Percentiles rank a stretch among this genome's conserved stretches.
Evolutionary conservation across 2,329 filamentous ascomycete genomes (phyloP).

Genomic region (Phaeosphaeria sp.): DNA sequence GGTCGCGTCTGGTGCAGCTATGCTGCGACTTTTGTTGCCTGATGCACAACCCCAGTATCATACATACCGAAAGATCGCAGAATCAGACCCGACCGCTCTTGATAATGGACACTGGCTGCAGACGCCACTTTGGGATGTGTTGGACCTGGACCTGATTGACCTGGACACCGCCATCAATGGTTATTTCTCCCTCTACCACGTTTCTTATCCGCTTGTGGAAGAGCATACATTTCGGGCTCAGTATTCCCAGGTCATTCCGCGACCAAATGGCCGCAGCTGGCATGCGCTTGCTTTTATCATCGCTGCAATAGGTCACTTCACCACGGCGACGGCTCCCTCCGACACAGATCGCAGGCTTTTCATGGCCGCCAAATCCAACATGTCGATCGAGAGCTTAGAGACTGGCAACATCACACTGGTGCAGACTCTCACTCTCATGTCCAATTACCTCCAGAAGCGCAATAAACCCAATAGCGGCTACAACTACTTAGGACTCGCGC

Average conservation of each 20-base stretch:
- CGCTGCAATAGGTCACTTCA: conserved; percentile 55
- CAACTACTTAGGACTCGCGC: conserved; percentile 58
- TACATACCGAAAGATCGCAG: not conserved
- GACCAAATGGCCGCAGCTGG: conserved; percentile 54
- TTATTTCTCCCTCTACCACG: conserved; percentile 57
- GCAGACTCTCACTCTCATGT: conserved; percentile 56
- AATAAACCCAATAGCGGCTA: conserved; percentile 60
- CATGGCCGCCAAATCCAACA: conserved; percentile 54
- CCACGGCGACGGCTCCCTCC: conserved; percentile 49
- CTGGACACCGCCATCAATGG: conserved; percentile 40
- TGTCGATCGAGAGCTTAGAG: conserved; percentile 57
- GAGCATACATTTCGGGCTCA: conserved; percentile 57
- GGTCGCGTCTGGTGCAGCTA: not conserved
- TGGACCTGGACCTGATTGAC: not conserved
- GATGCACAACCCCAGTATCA: not conserved
- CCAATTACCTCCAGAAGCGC: conserved; percentile 59
- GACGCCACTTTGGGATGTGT: not conserved
- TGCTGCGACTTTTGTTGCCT: not conserved
- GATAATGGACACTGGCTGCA: not conserved
- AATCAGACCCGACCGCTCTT: not conserved
- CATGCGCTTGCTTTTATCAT: conserved; percentile 48
- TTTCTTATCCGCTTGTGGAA: conserved; percentile 57
- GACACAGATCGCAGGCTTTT: conserved; percentile 56
- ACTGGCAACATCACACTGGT: conserved; percentile 58
- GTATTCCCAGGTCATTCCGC: conserved; percentile 48